phyloP scores from a whole-genome alignment of 257 asterid genomes.

The Gentiana macrophylla region DNA sequence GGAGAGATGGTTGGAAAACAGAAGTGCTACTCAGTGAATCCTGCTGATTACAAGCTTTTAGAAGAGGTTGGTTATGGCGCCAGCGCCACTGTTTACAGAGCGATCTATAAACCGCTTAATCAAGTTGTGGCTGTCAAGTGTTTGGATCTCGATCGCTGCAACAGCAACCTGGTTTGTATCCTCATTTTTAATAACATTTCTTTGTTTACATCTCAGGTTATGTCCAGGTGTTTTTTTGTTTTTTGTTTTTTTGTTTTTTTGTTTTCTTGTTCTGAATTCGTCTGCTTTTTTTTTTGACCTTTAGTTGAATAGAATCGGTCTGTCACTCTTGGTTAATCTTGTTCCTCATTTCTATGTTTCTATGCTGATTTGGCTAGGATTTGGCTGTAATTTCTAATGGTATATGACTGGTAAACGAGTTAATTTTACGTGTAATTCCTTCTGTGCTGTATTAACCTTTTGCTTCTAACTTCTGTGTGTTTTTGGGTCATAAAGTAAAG shows the following conservation, averaged over 20 bases:
- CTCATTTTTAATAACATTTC: background rate
- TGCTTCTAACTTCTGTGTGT: too few relatives aligned
- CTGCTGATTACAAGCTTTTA: constrained; percentile 61
- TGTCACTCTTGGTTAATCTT: background rate
- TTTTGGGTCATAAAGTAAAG: too few relatives aligned
- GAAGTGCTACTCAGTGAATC: constrained; percentile 50
- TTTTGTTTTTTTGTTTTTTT: background rate
- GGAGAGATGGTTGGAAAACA: constrained; percentile 17
- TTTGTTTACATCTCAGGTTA: too few relatives aligned
- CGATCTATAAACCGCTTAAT: constrained; percentile 68
- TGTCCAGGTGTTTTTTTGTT: too few relatives aligned
- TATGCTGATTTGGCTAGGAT: too few relatives aligned
- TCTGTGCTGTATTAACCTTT: too few relatives aligned
- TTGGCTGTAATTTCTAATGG: too few relatives aligned
- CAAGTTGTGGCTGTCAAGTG: constrained; percentile 86
- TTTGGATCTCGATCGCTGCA: constrained; percentile 99
- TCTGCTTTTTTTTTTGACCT: background rate
- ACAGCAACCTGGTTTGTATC: constrained; percentile 73
- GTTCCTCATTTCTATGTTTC: too few relatives aligned
- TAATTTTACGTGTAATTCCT: too few relatives aligned
- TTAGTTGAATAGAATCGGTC: background rate
- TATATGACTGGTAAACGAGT: too few relatives aligned
- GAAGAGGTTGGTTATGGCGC: constrained; percentile 91
- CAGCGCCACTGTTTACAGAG: constrained; percentile 77
- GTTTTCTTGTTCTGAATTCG: background rate